These are phyloP conservation scores for Myriosclerotinia duriaeana DNA, from an alignment of 2,329 filamentous ascomycete genomes.

Conservation along the genomic window DNA sequence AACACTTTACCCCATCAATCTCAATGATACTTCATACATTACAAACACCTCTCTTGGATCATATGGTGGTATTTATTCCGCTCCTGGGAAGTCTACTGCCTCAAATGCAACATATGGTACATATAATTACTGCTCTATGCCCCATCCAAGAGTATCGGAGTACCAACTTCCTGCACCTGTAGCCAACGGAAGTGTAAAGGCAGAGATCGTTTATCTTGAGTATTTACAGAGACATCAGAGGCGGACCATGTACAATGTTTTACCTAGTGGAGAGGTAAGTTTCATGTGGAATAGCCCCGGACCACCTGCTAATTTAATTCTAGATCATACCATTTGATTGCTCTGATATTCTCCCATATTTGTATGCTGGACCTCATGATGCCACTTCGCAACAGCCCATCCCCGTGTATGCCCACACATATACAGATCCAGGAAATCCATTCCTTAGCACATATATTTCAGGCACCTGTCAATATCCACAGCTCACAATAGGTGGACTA, in stretches of 20 bases:
- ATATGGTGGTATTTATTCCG: conserved; percentile 43
- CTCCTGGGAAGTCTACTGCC: conserved; percentile 31
- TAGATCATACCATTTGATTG: conserved; percentile 44
- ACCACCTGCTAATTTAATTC: not conserved
- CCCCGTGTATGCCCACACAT: conserved; percentile 43
- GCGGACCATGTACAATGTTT: conserved; percentile 44
- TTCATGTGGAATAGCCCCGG: not conserved
- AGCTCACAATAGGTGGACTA: conserved; percentile 44
- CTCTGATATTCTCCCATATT: conserved; percentile 42
- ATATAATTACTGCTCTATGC: conserved; percentile 46
- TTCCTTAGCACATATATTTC: conserved; percentile 40
- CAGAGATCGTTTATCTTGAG: conserved; percentile 43
- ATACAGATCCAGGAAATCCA: conserved; percentile 42
- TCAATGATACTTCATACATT: conserved; percentile 44
- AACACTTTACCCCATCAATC: conserved; percentile 42
- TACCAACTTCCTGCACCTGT: conserved; percentile 41
- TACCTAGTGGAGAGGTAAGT: conserved; percentile 43
- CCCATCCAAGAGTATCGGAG: conserved; percentile 41
- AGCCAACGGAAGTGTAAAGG: conserved; percentile 36
- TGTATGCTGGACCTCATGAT: conserved; percentile 39
- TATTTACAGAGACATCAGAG: conserved; percentile 45
- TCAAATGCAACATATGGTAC: conserved; percentile 35
- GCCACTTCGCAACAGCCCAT: conserved; percentile 32
- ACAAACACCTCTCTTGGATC: conserved; percentile 41
- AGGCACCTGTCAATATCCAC: conserved; percentile 44